These are phyloP conservation scores for Geotrichum klebahnii DNA, from an alignment of 1,139 yeast species.

Conservation along the genomic window DNA sequence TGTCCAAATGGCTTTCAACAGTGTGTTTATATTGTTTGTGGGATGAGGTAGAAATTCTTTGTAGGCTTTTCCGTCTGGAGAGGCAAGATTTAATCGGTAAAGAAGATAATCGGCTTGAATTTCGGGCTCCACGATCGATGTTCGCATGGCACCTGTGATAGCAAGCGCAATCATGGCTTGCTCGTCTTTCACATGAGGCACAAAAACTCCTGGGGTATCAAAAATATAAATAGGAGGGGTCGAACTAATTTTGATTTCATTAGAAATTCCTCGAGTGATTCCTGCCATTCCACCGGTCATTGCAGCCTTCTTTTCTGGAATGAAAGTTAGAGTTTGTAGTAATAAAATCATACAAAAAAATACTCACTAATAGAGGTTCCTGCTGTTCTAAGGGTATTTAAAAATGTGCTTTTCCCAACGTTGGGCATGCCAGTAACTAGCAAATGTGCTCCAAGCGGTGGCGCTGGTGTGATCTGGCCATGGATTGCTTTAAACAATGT, in stretches of 20 bases:
- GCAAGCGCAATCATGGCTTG: conserved; percentile 74
- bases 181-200: conserved; percentile 65
- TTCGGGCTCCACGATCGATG: conserved; percentile 70
- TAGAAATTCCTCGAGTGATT: conserved; percentile 77
- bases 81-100: conserved; percentile 55
- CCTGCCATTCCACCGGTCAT: conserved; percentile 88
- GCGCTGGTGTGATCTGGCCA: conserved; percentile 46
- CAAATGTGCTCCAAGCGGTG: conserved; percentile 75
- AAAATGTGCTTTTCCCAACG: conserved; percentile 92
- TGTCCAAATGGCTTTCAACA: conserved; percentile 50
- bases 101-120: conserved; percentile 83
- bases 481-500: conserved; percentile 22
- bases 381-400: conserved; percentile 64
- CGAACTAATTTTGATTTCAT: conserved; percentile 59
- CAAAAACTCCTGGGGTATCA: conserved; percentile 91
- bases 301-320: conserved; percentile 60
- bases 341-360: conserved; percentile 16
- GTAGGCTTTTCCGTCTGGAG: conserved; percentile 36
- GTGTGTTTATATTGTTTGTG: conserved; percentile 66
- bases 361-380: conserved; percentile 46
- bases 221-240: conserved; percentile 68
- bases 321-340: conserved; percentile 11
- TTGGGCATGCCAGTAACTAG: conserved; percentile 94
- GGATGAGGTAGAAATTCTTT: conserved; percentile 53
- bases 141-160: conserved; percentile 73